These are phyloP conservation scores for Blumeria graminis DNA, from an alignment of 2,329 filamentous ascomycete species.

Conservation along the genomic window DNA sequence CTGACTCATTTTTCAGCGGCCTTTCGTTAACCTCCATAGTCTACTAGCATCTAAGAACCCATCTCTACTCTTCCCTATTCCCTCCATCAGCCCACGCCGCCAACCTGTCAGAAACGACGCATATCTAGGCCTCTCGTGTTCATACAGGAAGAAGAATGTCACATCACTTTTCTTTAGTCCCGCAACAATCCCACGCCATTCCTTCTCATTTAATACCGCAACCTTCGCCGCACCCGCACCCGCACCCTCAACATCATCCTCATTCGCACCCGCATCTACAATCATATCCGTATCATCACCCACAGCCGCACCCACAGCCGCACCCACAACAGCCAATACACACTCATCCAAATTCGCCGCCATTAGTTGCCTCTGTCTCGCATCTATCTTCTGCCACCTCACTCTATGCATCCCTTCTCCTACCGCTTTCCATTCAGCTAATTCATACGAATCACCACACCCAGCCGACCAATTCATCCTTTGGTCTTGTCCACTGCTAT, in stretches of 20 bases:
- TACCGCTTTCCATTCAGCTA: slow-evolving; percentile 35
- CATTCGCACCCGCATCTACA: no score
- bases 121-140: no score
- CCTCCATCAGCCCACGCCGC: no score
- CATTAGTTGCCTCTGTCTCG: slow-evolving; percentile 35
- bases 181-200: background rate
- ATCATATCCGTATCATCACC: no score
- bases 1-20: no score
- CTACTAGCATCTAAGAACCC: no score
- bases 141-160: background rate
- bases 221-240: background rate
- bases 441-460: slow-evolving; percentile 19
- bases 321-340: background rate
- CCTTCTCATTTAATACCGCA: background rate
- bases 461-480: slow-evolving; percentile 16
- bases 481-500: background rate
- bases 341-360: slow-evolving; percentile 7
- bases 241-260: background rate
- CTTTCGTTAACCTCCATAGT: no score
- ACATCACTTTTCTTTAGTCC: background rate
- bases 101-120: no score
- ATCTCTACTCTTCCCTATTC: no score
- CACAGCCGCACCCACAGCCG: no score
- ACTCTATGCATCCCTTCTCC: slow-evolving; percentile 59
- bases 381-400: slow-evolving; percentile 59